A percentile compares a stretch with the other conserved stretches of the same genome.
Conservation (phyloP, 352 stramenopile genomes). For the Nothophytophthora sp. region DNA sequence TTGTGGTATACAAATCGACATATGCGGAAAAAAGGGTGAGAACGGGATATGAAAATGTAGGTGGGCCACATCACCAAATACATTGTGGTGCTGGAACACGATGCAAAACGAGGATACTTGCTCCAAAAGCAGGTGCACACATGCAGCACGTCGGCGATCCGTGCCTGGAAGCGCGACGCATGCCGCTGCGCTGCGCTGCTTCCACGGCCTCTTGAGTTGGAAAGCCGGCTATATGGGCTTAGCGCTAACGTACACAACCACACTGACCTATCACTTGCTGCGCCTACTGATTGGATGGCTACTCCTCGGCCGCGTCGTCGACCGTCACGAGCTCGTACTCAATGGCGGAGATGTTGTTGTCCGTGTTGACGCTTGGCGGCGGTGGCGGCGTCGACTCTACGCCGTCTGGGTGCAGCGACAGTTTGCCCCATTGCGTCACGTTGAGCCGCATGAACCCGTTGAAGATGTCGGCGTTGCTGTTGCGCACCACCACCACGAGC, state of each 20-base stretch:
- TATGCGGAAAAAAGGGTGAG: constrained; percentile 21
- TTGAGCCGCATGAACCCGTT: constrained; percentile 87
- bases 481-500: constrained; percentile 71
- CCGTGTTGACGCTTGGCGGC: constrained; percentile 44
- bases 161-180: constrained; percentile 6
- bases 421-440: constrained; percentile 86
- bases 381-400: constrained; percentile 70
- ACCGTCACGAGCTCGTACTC: constrained; percentile 89
- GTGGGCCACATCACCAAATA: constrained; percentile 17
- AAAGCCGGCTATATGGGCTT: too few relatives aligned
- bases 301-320: constrained; percentile 53
- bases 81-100: constrained; percentile 12
- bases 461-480: constrained; percentile 83
- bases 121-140: constrained; percentile 12
- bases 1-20: constrained; percentile 10
- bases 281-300: too few relatives aligned
- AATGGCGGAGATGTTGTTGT: constrained; percentile 78
- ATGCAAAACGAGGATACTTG: neutral
- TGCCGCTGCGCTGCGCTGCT: constrained; percentile 11
- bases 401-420: constrained; percentile 68
- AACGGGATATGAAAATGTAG: neutral
- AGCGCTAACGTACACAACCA: constrained; percentile 27
- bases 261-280: constrained; percentile 21
- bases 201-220: too few relatives aligned
- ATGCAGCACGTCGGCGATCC: too few relatives aligned